These are phyloP conservation scores for Cucurbita maxima DNA, from an alignment of 306 rosid genomes.

Conservation along the genomic window DNA sequence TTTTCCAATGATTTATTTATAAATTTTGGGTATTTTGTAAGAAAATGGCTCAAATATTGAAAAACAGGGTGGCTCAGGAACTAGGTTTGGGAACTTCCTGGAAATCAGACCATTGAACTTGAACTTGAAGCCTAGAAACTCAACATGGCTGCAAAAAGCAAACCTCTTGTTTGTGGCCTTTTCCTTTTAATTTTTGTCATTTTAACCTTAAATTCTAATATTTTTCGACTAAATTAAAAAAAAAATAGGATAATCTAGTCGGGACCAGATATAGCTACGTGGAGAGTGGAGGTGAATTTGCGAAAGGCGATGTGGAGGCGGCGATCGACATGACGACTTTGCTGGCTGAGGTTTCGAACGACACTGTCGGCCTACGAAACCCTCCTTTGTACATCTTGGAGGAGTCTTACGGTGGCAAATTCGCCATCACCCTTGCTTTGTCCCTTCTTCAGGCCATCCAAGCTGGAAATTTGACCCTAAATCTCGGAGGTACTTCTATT, in stretches of 20 bases:
- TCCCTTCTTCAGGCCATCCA: no score
- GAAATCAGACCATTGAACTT: not conserved
- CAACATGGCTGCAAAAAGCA: slow-evolving; percentile 8
- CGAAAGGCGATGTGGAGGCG: no score
- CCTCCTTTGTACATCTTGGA: slow-evolving; percentile 75
- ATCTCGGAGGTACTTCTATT: slow-evolving; percentile 54
- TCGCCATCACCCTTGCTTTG: slow-evolving; percentile 35
- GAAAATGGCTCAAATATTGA: no score
- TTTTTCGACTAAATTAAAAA: no score
- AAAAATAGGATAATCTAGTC: slow-evolving; percentile 60
- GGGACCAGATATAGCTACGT: slow-evolving; percentile 87
- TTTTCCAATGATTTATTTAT: no score
- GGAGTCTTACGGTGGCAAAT: slow-evolving; percentile 92
- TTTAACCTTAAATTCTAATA: no score
- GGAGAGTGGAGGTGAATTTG: slow-evolving; percentile 1
- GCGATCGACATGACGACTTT: no score
- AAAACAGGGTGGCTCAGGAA: slow-evolving; percentile 5
- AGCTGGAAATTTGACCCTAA: slow-evolving; percentile 33
- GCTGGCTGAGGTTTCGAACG: no score
- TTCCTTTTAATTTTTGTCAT: no score
- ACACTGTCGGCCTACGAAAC: slow-evolving; percentile 10
- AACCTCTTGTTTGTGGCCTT: slow-evolving; percentile 7
- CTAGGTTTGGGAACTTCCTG: not conserved
- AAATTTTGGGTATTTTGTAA: no score
- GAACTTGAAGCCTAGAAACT: slow-evolving; percentile 10